Conservation (phyloP, 768 basidiomycete species). For the Amanita molliuscula region DNA sequence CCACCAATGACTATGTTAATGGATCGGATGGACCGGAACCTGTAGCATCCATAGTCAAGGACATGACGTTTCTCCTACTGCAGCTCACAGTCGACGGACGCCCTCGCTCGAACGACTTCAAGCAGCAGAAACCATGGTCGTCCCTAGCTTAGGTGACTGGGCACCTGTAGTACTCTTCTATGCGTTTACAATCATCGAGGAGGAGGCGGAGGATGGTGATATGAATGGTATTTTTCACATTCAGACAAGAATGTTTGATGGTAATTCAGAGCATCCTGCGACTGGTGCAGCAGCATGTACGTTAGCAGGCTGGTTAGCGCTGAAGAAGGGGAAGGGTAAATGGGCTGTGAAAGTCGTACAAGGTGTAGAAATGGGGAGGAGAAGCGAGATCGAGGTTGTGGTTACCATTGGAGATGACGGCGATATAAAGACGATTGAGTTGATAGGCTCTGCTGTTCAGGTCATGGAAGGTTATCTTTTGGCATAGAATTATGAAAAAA, state of each 20-base stretch:
- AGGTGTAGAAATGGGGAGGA: conserved; percentile 36
- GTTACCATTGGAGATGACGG: conserved; percentile 23
- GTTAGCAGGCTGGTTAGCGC: conserved; percentile 29
- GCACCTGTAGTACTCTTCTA: conserved; percentile 22
- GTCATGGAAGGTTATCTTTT: conserved; percentile 27
- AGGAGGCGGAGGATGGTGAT: too few relatives aligned
- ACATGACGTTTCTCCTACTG: conserved; percentile 33
- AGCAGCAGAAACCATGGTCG: conserved; percentile 14
- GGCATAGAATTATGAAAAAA: conserved; percentile 7
- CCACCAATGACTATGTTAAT: conserved; percentile 24
- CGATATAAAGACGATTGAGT: conserved; percentile 21
- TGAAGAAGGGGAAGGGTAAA: conserved; percentile 23
- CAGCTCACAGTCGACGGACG: conserved; percentile 27
- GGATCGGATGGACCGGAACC: conserved; percentile 22
- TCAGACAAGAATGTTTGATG: conserved; percentile 32
- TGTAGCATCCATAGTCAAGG: conserved; percentile 34
- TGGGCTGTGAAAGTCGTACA: conserved; percentile 29
- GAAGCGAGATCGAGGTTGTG: conserved; percentile 28
- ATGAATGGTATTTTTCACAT: conserved; percentile 8
- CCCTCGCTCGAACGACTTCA: conserved; percentile 22
- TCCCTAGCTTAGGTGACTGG: conserved; percentile 29
- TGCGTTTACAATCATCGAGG: too few relatives aligned
- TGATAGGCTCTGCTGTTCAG: conserved; percentile 29
- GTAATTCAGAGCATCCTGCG: conserved; percentile 37
- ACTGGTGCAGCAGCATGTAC: conserved; percentile 37